Conservation (phyloP, 2,329 filamentous ascomycete genomes). For the Dryadomyces sulphureus region DNA sequence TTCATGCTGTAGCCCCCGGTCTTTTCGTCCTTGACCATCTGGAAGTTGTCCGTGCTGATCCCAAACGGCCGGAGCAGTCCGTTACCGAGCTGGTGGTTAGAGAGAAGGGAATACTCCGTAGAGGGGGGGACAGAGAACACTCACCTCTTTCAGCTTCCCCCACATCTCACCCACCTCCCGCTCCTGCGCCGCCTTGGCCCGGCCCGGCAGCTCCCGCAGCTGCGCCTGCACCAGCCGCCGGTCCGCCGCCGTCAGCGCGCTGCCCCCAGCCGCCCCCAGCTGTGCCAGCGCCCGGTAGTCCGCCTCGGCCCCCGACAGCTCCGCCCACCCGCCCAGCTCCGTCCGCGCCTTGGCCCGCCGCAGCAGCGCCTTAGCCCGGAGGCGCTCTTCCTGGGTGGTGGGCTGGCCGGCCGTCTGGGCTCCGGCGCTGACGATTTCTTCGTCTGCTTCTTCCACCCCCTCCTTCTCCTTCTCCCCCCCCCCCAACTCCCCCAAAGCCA, state of each 20-base stretch:
- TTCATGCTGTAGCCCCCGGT: constrained; percentile 91
- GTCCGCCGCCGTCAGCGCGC: constrained; percentile 50
- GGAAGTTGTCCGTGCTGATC: constrained; percentile 83
- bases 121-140: too few relatives aligned
- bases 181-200: constrained; percentile 66
- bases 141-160: constrained; percentile 75
- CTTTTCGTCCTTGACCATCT: constrained; percentile 81
- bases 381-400: too few relatives aligned
- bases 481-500: constrained; percentile 59
- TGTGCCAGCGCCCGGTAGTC: constrained; percentile 59
- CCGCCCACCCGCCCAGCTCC: constrained; percentile 63
- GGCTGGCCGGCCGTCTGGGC: constrained; percentile 25
- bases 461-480: constrained; percentile 17
- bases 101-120: too few relatives aligned
- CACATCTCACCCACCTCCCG: constrained; percentile 93
- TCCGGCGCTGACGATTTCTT: constrained; percentile 45
- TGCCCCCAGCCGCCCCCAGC: constrained; percentile 20
- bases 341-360: constrained; percentile 60
- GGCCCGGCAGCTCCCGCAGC: constrained; percentile 48
- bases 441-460: constrained; percentile 25
- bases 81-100: constrained; percentile 64
- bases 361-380: constrained; percentile 71
- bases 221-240: constrained; percentile 51
- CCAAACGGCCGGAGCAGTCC: constrained; percentile 88
- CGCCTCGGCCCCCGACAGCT: constrained; percentile 59